Conservation (phyloP, 371 early-diverging fungal species). For the Rhizopus stolonifer region DNA sequence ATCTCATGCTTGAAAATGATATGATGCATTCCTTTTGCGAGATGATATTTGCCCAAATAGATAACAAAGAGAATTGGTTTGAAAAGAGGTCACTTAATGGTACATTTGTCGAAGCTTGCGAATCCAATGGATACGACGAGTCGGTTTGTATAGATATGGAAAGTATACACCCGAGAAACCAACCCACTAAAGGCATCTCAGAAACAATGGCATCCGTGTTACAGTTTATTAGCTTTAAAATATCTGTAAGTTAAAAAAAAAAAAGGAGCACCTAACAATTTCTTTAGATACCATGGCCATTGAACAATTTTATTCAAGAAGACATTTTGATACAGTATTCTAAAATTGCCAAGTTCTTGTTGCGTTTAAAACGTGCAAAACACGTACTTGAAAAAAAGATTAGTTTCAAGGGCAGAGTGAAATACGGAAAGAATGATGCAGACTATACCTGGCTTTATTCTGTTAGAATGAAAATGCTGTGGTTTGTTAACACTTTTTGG, state of each 20-base stretch:
- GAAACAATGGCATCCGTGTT: conserved; percentile 18
- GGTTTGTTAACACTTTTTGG: conserved; percentile 54
- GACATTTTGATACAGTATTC: conserved; percentile 29
- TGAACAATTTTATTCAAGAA: conserved; percentile 42
- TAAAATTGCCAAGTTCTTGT: conserved; percentile 31
- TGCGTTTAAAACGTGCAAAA: conserved; percentile 50
- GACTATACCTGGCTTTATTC: conserved; percentile 31
- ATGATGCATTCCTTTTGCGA: conserved; percentile 48
- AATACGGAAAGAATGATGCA: conserved; percentile 7
- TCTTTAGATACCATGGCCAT: conserved; percentile 53
- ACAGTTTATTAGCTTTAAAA: conserved; percentile 33
- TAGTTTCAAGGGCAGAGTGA: conserved; percentile 21
- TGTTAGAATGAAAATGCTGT: conserved; percentile 43
- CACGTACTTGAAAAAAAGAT: conserved; percentile 45
- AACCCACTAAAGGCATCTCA: neutral
- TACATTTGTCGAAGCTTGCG: conserved; percentile 31
- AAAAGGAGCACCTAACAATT: too few relatives aligned
- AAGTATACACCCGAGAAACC: too few relatives aligned
- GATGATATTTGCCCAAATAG: conserved; percentile 34
- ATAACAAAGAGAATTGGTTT: conserved; percentile 35
- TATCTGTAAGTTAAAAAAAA: conserved; percentile 22
- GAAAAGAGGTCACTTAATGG: conserved; percentile 29
- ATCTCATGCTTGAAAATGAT: conserved; percentile 43
- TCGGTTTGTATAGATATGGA: conserved; percentile 14
- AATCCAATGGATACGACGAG: conserved; percentile 18